phyloP scores from a whole-genome alignment of 2,329 filamentous ascomycete species.

The Gnomoniopsis smithogilvyi region DNA sequence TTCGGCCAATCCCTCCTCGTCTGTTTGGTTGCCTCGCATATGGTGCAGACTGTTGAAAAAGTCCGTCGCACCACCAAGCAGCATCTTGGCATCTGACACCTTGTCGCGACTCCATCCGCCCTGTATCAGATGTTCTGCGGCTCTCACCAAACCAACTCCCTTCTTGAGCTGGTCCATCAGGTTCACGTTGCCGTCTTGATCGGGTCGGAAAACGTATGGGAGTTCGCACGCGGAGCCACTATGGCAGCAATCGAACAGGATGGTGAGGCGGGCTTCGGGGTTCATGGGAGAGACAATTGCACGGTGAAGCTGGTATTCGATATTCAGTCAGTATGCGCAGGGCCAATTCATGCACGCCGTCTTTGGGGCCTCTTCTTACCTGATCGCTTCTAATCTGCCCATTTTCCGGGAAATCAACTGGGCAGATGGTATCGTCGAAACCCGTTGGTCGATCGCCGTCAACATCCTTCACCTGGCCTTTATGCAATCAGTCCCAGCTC shows the following conservation, averaged over 20 bases:
- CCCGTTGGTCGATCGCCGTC: slow-evolving; percentile 36
- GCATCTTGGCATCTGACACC: slow-evolving; percentile 45
- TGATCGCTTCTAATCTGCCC: slow-evolving; percentile 52
- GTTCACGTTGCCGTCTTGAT: slow-evolving; percentile 53
- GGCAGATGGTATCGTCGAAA: slow-evolving; percentile 50
- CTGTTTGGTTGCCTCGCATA: slow-evolving; percentile 36
- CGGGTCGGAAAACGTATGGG: slow-evolving; percentile 54
- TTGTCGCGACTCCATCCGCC: slow-evolving; percentile 45
- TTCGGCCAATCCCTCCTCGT: slow-evolving; percentile 39
- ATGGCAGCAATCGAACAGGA: slow-evolving; percentile 61
- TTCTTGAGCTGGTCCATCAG: slow-evolving; percentile 52
- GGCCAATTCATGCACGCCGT: not conserved
- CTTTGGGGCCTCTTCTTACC: slow-evolving; percentile 18
- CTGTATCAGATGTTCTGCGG: slow-evolving; percentile 46
- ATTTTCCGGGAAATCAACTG: slow-evolving; percentile 46
- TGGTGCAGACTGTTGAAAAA: slow-evolving; percentile 53
- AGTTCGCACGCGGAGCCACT: slow-evolving; percentile 57
- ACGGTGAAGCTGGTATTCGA: slow-evolving; percentile 38
- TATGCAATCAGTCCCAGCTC: not conserved
- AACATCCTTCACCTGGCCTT: slow-evolving; percentile 41
- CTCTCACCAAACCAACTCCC: slow-evolving; percentile 45
- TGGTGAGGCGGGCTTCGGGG: slow-evolving; percentile 47
- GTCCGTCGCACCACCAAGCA: slow-evolving; percentile 49
- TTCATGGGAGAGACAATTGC: slow-evolving; percentile 49
- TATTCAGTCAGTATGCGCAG: not conserved